These are phyloP conservation scores for Cyphellophora attinorum DNA, from an alignment of 2,329 filamentous ascomycete genomes.

Conservation along the genomic window DNA sequence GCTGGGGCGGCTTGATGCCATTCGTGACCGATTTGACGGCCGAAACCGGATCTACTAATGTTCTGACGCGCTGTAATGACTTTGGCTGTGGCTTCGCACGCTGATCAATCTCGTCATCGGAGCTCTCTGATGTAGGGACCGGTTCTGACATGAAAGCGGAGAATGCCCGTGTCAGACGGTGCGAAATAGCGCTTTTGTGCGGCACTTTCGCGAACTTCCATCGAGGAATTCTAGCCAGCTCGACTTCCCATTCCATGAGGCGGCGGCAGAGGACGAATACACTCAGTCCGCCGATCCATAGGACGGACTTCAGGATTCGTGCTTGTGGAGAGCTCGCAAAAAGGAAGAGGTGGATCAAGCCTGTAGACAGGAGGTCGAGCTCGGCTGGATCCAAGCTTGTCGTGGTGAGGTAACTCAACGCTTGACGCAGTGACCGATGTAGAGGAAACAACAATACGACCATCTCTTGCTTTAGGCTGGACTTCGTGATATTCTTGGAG, in stretches of 20 bases:
- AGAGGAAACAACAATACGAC: conserved; percentile 67
- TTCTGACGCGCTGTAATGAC: neutral
- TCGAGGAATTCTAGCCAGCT: conserved; percentile 75
- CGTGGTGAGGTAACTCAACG: conserved; percentile 71
- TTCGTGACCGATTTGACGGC: neutral
- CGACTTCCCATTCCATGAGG: conserved; percentile 73
- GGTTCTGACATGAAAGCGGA: conserved; percentile 2
- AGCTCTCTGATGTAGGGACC: conserved; percentile 1
- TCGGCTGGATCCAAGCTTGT: conserved; percentile 83
- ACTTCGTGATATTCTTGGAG: neutral
- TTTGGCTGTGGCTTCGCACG: conserved; percentile 1
- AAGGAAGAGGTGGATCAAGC: conserved; percentile 70
- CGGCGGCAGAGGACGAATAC: conserved; percentile 64
- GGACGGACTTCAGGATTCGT: conserved; percentile 70
- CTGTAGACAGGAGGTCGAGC: conserved; percentile 73
- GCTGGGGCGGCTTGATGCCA: neutral
- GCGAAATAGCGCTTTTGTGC: conserved; percentile 1
- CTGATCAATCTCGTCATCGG: conserved; percentile 2
- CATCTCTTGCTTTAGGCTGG: conserved; percentile 36
- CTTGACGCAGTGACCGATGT: conserved; percentile 65
- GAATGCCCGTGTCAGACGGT: conserved; percentile 3
- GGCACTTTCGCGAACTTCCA: conserved; percentile 62
- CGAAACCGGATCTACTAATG: neutral
- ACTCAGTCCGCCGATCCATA: conserved; percentile 75
- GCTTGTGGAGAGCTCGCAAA: conserved; percentile 73